Evolutionary conservation across 2,329 filamentous ascomycete species (phyloP).

Genomic region (Nemania sp.): DNA sequence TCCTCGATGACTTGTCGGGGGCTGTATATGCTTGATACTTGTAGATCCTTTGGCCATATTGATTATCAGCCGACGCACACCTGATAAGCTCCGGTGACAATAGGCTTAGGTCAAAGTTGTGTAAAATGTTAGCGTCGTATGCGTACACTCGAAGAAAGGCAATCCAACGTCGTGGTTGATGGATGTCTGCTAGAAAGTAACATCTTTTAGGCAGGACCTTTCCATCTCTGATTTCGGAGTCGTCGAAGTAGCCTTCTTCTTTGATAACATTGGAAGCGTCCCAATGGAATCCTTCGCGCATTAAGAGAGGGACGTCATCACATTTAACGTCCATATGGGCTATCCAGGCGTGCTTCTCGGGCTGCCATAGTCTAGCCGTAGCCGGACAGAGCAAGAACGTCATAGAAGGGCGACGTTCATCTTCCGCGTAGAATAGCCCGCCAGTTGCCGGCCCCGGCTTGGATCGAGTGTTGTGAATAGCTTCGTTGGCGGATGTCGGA

Average conservation of each 20-base stretch:
- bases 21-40: neutral
- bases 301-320: conserved; percentile 12
- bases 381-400: conserved; percentile 3
- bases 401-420: conserved; percentile 5
- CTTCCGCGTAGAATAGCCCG: conserved; percentile 9
- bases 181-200: neutral
- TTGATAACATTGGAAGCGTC: conserved; percentile 12
- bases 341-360: conserved; percentile 5
- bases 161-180: neutral
- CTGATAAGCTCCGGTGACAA: neutral
- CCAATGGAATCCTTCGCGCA: conserved; percentile 21
- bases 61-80: neutral
- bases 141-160: neutral
- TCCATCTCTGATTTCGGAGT: neutral
- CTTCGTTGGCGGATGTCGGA: neutral
- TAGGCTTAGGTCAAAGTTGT: neutral
- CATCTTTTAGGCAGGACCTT: neutral
- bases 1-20: neutral
- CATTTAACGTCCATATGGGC: conserved; percentile 11
- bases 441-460: conserved; percentile 9
- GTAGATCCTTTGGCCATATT: neutral
- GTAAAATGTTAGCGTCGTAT: neutral
- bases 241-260: conserved; percentile 10
- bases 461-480: conserved; percentile 1
- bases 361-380: neutral